Percentiles rank a stretch among this genome's conserved stretches.
phyloP scores from a whole-genome alignment of 345 rosid genomes.

The Trapa incisa region DNA sequence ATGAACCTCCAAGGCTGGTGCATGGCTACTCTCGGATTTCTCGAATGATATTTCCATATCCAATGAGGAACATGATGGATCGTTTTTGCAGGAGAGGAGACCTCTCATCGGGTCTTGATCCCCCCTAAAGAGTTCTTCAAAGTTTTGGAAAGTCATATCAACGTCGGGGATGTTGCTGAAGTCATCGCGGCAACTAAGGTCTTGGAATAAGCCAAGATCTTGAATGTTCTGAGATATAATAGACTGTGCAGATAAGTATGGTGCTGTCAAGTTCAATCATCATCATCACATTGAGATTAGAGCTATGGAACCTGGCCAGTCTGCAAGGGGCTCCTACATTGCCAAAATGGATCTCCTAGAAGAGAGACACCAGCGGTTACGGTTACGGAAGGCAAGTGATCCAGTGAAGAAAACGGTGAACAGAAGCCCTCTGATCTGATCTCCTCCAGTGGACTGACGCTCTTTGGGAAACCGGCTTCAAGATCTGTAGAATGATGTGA shows the following conservation, averaged over 20 bases:
- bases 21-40: constrained; percentile 17
- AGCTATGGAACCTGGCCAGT: constrained; percentile 29
- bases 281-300: too few relatives aligned
- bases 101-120: constrained; percentile 33
- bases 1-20: constrained; percentile 5
- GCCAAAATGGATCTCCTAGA: constrained; percentile 55
- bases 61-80: constrained; percentile 20
- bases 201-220: constrained; percentile 83
- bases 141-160: constrained; percentile 56
- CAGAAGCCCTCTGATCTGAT: constrained; percentile 29
- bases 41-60: constrained; percentile 25
- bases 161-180: constrained; percentile 65
- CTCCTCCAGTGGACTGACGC: constrained; percentile 21
- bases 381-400: constrained; percentile 31
- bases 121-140: constrained; percentile 68
- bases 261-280: too few relatives aligned
- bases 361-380: constrained; percentile 28
- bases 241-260: constrained; percentile 18
- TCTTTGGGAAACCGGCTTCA: constrained; percentile 6
- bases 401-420: constrained; percentile 30
- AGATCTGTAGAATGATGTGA: constrained; percentile 18
- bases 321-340: constrained; percentile 42
- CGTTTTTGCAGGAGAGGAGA: constrained; percentile 18
- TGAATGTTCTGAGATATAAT: constrained; percentile 71
- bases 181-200: constrained; percentile 35